A percentile compares a stretch with the other conserved stretches of the same genome.
phyloP scores from a whole-genome alignment of 2,329 filamentous ascomycete species.

The Neoarthrinium moseri region DNA sequence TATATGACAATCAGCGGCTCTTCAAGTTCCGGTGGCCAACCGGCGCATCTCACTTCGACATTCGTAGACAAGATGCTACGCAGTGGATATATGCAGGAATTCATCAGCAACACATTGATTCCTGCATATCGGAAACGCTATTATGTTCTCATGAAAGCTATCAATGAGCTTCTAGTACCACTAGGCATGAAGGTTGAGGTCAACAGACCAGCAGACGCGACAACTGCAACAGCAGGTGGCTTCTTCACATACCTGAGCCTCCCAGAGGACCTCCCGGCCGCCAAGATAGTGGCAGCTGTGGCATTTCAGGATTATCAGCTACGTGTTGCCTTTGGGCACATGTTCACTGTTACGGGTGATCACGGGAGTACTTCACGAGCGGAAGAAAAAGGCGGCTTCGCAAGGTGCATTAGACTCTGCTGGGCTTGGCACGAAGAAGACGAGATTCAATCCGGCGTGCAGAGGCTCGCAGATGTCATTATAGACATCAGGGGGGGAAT shows the following conservation, averaged over 20 bases:
- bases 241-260: constrained; percentile 66
- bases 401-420: constrained; percentile 50
- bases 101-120: constrained; percentile 51
- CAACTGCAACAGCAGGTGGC: constrained; percentile 45
- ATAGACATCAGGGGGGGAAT: constrained; percentile 11
- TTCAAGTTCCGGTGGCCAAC: constrained; percentile 27
- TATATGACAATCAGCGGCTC: constrained; percentile 13
- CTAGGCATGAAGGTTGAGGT: constrained; percentile 17
- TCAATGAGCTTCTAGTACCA: constrained; percentile 17
- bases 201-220: constrained; percentile 3
- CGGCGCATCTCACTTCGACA: constrained; percentile 24
- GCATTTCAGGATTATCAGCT: constrained; percentile 53
- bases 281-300: constrained; percentile 44
- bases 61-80: constrained; percentile 48
- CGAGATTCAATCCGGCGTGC: constrained; percentile 53
- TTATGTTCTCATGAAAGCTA: constrained; percentile 16
- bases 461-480: constrained; percentile 37
- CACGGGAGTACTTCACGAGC: constrained; percentile 26
- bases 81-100: constrained; percentile 48
- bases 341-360: constrained; percentile 48
- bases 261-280: constrained; percentile 34
- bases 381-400: constrained; percentile 34
- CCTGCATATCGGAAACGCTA: constrained; percentile 48
- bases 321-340: constrained; percentile 51
- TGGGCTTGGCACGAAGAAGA: constrained; percentile 58